Percentiles rank a stretch among this genome's conserved stretches.
These are phyloP conservation scores for Staphylotrichum tortipilum DNA, from an alignment of 495 filamentous ascomycete genomes.

Conservation along the genomic window DNA sequence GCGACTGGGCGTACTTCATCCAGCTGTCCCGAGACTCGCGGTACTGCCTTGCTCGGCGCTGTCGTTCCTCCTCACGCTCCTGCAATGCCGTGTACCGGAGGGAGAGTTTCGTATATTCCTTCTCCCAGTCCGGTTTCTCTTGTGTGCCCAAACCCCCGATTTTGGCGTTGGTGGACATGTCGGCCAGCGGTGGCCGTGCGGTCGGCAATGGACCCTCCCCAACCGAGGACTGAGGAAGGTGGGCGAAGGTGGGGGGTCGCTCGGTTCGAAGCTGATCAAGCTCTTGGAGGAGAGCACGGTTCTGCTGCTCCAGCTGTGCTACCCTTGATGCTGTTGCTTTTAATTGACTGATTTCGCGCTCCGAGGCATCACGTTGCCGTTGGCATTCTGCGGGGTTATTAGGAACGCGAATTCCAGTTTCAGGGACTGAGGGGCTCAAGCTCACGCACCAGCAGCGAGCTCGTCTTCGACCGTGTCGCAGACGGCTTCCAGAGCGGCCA, in stretches of 20 bases:
- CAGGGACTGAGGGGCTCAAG: not conserved
- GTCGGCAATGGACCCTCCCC: not conserved
- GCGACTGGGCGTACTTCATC: slow-evolving; percentile 20
- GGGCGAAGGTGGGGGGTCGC: not conserved
- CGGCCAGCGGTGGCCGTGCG: slow-evolving; percentile 10
- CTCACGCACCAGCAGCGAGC: slow-evolving; percentile 28
- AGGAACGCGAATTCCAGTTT: not conserved
- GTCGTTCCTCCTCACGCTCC: slow-evolving; percentile 14
- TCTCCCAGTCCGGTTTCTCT: slow-evolving; percentile 7
- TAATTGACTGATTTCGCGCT: slow-evolving; percentile 28
- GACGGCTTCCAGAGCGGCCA: slow-evolving; percentile 31
- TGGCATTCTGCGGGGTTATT: slow-evolving; percentile 15
- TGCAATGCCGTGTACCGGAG: slow-evolving; percentile 19
- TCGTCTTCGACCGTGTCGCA: slow-evolving; percentile 32
- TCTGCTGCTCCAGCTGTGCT: slow-evolving; percentile 27
- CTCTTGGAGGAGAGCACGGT: slow-evolving; percentile 25
- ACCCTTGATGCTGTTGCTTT: slow-evolving; percentile 18
- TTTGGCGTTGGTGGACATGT: slow-evolving; percentile 16
- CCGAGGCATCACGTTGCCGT: no score
- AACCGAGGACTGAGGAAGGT: not conserved
- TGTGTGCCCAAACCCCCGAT: not conserved
- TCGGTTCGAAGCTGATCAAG: slow-evolving; percentile 22
- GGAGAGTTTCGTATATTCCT: slow-evolving; percentile 22
- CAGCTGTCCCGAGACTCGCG: slow-evolving; percentile 18
- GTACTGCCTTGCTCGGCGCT: slow-evolving; percentile 1